phyloP scores from a whole-genome alignment of 805 yeast genomes.

The Phaffomyces thermotolerans region DNA sequence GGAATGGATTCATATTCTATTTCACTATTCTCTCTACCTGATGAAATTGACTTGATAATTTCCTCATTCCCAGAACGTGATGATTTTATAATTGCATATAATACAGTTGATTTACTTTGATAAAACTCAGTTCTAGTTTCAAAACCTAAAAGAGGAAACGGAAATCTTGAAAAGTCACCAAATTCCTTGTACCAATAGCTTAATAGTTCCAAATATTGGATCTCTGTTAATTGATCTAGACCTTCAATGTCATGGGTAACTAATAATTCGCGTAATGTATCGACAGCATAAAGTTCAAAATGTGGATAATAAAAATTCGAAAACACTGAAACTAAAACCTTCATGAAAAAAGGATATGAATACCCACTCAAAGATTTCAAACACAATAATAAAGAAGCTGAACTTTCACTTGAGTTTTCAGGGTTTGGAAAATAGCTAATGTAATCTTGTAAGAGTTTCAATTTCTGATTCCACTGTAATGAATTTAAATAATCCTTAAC shows the following conservation, averaged over 20 bases:
- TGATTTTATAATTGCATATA: conserved; percentile 33
- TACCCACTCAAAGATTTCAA: conserved; percentile 14
- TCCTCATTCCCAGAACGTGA: not conserved
- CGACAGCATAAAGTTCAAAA: conserved; percentile 16
- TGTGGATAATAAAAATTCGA: conserved; percentile 10
- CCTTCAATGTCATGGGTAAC: not conserved
- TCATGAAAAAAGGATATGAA: conserved; percentile 20
- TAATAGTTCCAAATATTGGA: conserved; percentile 12
- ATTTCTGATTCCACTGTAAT: conserved; percentile 3
- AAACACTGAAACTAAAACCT: conserved; percentile 5
- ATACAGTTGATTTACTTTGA: conserved; percentile 26
- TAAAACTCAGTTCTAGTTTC: conserved; percentile 2
- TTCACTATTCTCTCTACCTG: conserved; percentile 6
- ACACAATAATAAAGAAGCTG: conserved; percentile 21
- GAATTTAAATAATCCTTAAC: not conserved
- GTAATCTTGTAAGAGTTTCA: conserved; percentile 21
- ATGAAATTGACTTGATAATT: not conserved
- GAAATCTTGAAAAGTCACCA: conserved; percentile 7
- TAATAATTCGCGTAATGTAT: not conserved
- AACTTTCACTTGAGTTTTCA: conserved; percentile 21
- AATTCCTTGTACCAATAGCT: conserved; percentile 7
- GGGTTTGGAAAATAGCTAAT: conserved; percentile 17
- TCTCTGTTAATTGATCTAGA: conserved; percentile 2
- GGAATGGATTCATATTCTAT: conserved; percentile 30
- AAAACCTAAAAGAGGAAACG: conserved; percentile 10